Evolutionary conservation across 495 filamentous ascomycete species (phyloP), one percentile per base, ranked within the genome.

Genomic region (Sphaerosporella brunnea): DNA sequence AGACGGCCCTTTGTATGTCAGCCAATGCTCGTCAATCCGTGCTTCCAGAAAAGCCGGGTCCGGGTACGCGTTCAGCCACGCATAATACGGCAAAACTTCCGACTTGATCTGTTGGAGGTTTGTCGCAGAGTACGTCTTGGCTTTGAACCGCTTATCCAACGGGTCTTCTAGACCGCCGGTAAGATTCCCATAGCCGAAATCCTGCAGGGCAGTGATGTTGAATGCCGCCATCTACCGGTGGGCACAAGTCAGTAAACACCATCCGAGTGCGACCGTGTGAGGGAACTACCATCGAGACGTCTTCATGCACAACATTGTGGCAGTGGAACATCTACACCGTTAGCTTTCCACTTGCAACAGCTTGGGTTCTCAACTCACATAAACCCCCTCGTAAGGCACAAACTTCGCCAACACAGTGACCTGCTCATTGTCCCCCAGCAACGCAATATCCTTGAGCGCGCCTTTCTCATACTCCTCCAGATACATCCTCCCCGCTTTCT

Each of bases 141-240:
- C 58, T 3, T 50, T 39, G 43, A 55, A 60, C 5, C 49, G 37
- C 10, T 35, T 0, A 7, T 59, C 52, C 58, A 64, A 60, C 32
- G 55, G 52, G 44, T 67, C 65, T 20, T 55, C 54, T 23, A 69
- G 67, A 23, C 54, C 25, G 11, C 20, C 39, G 10, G 24, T 49
- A 11, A 53, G 59, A 52, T 71, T 66, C 10, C 56, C 55, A 56
- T 75, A 75, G 19, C 69, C 68, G 32, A 70, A 65, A 51, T 69
- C 61, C 1, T 53, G 34, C 0, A 74, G 63, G 8, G 49, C 26
- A 3, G 69, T 69, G 34, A 73, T 67, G 47, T 77, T 76, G 56
- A 77, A 77, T 7, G 72, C 73, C 0, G 66, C 73, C 73, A 76
- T 75, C 53, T 55, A 20, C 45, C 9, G n/a, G n/a, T n/a, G n/a